phyloP scores from a whole-genome alignment of 78 protist genomes.

The Dictyostelium firmibasis region DNA sequence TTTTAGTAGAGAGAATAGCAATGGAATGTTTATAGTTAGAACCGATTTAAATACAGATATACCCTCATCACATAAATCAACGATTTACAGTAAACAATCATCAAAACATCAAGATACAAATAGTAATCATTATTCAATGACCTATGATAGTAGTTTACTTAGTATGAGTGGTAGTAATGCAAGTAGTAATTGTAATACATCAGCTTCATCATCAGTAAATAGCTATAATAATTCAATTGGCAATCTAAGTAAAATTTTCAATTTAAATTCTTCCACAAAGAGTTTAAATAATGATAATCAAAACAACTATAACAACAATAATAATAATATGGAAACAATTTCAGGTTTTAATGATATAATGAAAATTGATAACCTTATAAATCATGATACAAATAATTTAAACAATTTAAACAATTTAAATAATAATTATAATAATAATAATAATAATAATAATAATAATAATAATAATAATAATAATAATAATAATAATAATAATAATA shows the following conservation, averaged over 20 bases:
- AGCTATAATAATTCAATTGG: not conserved
- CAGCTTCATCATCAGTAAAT: not conserved
- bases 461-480: not conserved
- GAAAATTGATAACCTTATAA: slow-evolving; percentile 33
- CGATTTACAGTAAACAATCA: not conserved
- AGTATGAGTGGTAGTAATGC: not conserved
- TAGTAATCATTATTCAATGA: not conserved
- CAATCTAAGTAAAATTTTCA: not conserved
- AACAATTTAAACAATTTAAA: not conserved
- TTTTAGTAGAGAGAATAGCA: not conserved
- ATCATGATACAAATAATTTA: not conserved
- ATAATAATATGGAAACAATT: not conserved
- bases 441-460: not conserved
- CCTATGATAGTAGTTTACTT: not conserved
- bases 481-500: not conserved
- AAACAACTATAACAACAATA: not conserved
- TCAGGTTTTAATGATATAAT: not conserved
- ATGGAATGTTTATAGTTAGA: slow-evolving; percentile 11
- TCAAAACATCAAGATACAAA: not conserved
- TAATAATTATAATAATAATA: not conserved
- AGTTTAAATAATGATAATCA: not conserved
- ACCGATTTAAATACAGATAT: slow-evolving; percentile 19
- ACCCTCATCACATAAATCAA: slow-evolving; percentile 42
- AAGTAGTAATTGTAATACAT: not conserved
- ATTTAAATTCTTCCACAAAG: not conserved